These are phyloP conservation scores for Coniochaeta hoffmannii DNA, from an alignment of 2,329 filamentous ascomycete species.

Conservation along the genomic window DNA sequence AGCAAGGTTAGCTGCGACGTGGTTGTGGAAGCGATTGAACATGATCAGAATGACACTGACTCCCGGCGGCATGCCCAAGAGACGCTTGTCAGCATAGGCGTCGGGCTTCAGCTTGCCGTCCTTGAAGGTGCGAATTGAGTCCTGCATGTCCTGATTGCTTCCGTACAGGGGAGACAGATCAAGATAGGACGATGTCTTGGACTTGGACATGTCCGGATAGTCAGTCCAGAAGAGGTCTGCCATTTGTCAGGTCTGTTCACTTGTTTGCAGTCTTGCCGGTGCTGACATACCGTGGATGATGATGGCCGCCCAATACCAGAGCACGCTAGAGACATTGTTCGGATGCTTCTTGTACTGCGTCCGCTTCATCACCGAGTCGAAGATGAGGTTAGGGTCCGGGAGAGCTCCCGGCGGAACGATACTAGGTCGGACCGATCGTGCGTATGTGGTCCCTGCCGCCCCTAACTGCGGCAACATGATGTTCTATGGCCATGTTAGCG, in stretches of 20 bases:
- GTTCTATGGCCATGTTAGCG: slow-evolving; percentile 35
- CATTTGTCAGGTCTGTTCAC: fast-evolving
- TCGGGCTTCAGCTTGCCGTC: slow-evolving; percentile 68
- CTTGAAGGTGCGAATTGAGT: slow-evolving; percentile 60
- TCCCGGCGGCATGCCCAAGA: slow-evolving; percentile 64
- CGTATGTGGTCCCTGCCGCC: slow-evolving; percentile 60
- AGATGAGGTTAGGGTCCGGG: slow-evolving; percentile 58
- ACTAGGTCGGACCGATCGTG: slow-evolving; percentile 54
- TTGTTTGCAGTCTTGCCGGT: not conserved
- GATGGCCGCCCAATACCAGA: slow-evolving; percentile 68
- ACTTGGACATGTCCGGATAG: slow-evolving; percentile 47
- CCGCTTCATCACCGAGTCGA: slow-evolving; percentile 54
- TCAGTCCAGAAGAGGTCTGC: slow-evolving; percentile 65
- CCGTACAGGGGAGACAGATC: slow-evolving; percentile 68
- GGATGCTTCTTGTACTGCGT: slow-evolving; percentile 50
- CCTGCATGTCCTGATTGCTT: slow-evolving; percentile 57
- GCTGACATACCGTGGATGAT: slow-evolving; percentile 55
- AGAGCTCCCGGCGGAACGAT: slow-evolving; percentile 54
- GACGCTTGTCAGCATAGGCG: slow-evolving; percentile 61
- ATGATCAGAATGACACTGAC: slow-evolving; percentile 67
- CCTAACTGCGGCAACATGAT: slow-evolving; percentile 58
- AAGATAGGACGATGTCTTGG: slow-evolving; percentile 64
- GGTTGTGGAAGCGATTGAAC: slow-evolving; percentile 83
- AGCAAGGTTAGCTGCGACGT: slow-evolving; percentile 70
- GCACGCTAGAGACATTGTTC: slow-evolving; percentile 63